These are phyloP conservation scores for Trametes punicea DNA, from an alignment of 768 basidiomycete genomes.

Conservation along the genomic window DNA sequence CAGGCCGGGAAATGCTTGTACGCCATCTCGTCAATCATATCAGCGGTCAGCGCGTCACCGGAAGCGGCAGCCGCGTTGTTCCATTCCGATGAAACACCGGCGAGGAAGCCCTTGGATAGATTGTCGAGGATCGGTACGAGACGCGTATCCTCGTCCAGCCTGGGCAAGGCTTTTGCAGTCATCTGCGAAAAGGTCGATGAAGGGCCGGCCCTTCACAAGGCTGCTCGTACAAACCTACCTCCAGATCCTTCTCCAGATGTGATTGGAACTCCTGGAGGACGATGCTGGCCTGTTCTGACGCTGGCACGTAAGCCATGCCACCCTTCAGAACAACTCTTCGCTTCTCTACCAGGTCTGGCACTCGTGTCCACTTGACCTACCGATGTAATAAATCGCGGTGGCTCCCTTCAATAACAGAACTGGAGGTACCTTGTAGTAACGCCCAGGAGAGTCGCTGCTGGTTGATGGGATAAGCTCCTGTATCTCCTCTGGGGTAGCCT, in stretches of 20 bases:
- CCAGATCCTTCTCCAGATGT: constrained; percentile 68
- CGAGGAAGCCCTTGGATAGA: constrained; percentile 89
- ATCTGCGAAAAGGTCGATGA: constrained; percentile 40
- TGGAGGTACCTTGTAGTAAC: constrained; percentile 72
- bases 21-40: constrained; percentile 89
- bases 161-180: constrained; percentile 83
- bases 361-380: constrained; percentile 95
- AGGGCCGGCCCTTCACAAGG: too few relatives aligned
- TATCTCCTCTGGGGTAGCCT: constrained; percentile 11
- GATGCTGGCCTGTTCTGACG: constrained; percentile 73
- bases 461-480: constrained; percentile 3
- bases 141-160: constrained; percentile 92
- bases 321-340: constrained; percentile 71
- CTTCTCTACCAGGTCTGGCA: constrained; percentile 86
- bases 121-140: constrained; percentile 86
- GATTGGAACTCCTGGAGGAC: constrained; percentile 83
- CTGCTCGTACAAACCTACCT: too few relatives aligned
- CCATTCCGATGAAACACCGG: constrained; percentile 88
- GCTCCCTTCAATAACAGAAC: not conserved
- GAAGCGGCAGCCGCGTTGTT: constrained; percentile 48
- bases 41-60: constrained; percentile 77
- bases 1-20: constrained; percentile 91
- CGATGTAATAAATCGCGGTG: not conserved
- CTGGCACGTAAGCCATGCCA: constrained; percentile 90
- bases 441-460: constrained; percentile 36